Conservation (phyloP, 2,329 filamentous ascomycete genomes). For the Tolypocladium paradoxum region DNA sequence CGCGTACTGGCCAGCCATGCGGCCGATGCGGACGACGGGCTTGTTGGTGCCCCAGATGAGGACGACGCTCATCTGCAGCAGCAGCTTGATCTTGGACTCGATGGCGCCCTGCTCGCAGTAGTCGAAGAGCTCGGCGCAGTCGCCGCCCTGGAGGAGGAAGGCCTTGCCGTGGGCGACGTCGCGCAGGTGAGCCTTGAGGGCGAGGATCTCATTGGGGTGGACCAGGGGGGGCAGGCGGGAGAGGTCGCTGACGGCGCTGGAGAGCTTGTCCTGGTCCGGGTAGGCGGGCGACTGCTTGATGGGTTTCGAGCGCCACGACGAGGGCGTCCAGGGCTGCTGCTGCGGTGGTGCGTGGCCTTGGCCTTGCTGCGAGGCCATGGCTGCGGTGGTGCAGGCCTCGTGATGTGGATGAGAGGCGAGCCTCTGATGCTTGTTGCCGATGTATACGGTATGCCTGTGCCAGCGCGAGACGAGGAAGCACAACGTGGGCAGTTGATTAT, state of each 20-base stretch:
- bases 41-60: constrained; percentile 77
- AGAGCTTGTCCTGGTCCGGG: constrained; percentile 48
- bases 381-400: not conserved
- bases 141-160: constrained; percentile 90
- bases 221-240: constrained; percentile 65
- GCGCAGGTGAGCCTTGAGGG: constrained; percentile 64
- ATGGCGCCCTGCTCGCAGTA: constrained; percentile 87
- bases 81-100: constrained; percentile 91
- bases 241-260: constrained; percentile 53
- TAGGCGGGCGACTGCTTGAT: constrained; percentile 70
- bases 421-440: no score
- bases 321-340: constrained; percentile 40
- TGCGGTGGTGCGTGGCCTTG: constrained; percentile 2
- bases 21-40: constrained; percentile 84
- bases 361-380: not conserved
- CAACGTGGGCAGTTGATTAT: not conserved
- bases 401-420: not conserved
- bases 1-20: constrained; percentile 96
- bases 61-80: constrained; percentile 94
- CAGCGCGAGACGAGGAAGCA: not conserved
- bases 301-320: constrained; percentile 67
- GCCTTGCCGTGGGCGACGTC: constrained; percentile 86
- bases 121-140: constrained; percentile 94
- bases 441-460: no score
- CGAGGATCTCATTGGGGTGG: constrained; percentile 68